Conservation (phyloP, 2,329 filamentous ascomycete species). For the Byssochlamys sp. region DNA sequence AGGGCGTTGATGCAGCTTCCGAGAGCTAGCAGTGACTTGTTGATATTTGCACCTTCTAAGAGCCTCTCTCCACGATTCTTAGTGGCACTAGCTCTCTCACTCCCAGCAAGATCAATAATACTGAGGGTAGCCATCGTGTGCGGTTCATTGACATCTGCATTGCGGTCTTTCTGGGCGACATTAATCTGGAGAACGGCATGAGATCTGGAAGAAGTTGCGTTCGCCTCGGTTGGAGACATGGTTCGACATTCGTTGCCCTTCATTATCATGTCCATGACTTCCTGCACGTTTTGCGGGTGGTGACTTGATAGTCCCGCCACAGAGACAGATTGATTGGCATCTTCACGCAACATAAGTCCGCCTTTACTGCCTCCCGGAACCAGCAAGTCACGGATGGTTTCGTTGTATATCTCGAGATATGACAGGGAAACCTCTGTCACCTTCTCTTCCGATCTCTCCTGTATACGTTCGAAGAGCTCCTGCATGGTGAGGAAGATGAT, state of each 20-base stretch:
- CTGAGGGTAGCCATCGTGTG: conserved; percentile 97
- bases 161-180: conserved; percentile 83
- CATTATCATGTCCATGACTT: conserved; percentile 99
- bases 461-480: conserved; percentile 91
- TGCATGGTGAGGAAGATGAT: conserved; percentile 99
- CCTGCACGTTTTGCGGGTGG: conserved; percentile 77
- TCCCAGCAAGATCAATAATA: conserved; percentile 94
- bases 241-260: conserved; percentile 88
- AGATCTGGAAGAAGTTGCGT: conserved; percentile 91
- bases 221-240: conserved; percentile 92
- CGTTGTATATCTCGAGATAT: conserved; percentile 97
- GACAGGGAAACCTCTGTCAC: conserved; percentile 82
- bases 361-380: conserved; percentile 75
- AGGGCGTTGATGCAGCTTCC: conserved; percentile 97
- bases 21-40: conserved; percentile 88
- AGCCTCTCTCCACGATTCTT: conserved; percentile 90
- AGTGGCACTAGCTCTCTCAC: conserved; percentile 88
- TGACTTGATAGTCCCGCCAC: conserved; percentile 86
- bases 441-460: conserved; percentile 77
- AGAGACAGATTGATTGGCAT: conserved; percentile 84
- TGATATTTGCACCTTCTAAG: conserved; percentile 94
- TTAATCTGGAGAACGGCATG: conserved; percentile 98
- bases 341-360: conserved; percentile 84
- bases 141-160: conserved; percentile 82
- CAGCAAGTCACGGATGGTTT: conserved; percentile 90